These are phyloP conservation scores for Clavulina sp. DNA, from an alignment of 768 basidiomycete genomes.

Conservation along the genomic window DNA sequence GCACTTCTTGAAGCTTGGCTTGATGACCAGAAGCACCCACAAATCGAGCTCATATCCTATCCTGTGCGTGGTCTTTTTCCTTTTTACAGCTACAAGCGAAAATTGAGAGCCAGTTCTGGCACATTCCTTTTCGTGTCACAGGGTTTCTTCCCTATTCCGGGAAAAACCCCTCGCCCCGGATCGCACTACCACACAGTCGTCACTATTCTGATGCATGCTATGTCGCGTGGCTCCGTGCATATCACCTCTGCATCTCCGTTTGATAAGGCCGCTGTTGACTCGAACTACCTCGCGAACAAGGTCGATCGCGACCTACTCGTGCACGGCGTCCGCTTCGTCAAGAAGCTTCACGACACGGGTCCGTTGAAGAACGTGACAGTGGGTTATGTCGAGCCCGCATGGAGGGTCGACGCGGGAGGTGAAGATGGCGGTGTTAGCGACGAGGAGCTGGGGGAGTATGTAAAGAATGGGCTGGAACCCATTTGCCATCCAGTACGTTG, in stretches of 20 bases:
- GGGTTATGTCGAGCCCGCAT: not conserved
- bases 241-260: conserved; percentile 3
- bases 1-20: conserved; percentile 7
- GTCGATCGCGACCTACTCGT: conserved; percentile 9
- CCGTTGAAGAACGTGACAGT: not conserved
- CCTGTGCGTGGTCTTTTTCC: too few relatives aligned
- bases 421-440: not conserved
- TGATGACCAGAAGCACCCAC: conserved; percentile 1
- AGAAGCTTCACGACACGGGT: not conserved
- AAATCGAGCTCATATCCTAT: not conserved
- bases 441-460: not conserved
- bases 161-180: not conserved
- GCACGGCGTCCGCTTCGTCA: conserved; percentile 5
- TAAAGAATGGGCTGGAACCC: not conserved
- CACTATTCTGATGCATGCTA: not conserved
- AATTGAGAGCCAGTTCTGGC: too few relatives aligned
- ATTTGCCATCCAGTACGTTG: too few relatives aligned
- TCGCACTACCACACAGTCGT: not conserved
- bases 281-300: conserved; percentile 6
- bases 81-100: too few relatives aligned
- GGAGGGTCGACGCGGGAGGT: not conserved
- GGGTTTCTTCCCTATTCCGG: not conserved
- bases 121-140: too few relatives aligned
- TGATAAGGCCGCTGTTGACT: conserved; percentile 8
- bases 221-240: conserved; percentile 3